Base-by-base conservation (phyloP, 2,329 filamentous ascomycete species). In the Xylaria sp. region DNA sequence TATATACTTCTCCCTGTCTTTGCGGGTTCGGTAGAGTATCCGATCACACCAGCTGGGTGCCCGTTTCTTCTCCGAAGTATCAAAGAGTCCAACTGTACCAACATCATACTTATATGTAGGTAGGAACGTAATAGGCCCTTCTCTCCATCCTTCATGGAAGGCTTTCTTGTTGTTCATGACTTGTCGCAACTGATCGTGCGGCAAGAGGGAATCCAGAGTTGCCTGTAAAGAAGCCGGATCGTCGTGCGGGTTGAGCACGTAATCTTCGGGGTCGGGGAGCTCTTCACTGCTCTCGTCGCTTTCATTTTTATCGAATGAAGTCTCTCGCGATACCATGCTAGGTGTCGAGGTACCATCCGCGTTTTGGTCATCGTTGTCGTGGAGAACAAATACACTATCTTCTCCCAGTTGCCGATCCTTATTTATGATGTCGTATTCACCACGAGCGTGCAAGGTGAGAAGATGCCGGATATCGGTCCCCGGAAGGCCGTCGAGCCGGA, bases 71-170 rank as follows among this genome's bases (percentile, higher is more conserved):
- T 98, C 95, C 68, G 94, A 97, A 0, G 94, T 92, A 78, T 99
- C 96, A 74, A 97, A 99, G 31, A 93, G 85, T 1, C 92, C 92
- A 33, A 97, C 87, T 31, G 91, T 96, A n/a, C 95, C 95, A 28
- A 97, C 83, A 72, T 99, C 96, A 70, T 99, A 99, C 76, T 99
- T 99, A 78, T 99, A 99, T 0, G 95, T 96, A 1, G 95, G 95
- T 15, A 98, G 76, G 72, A 99, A 99, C 1, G 87, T 87, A 59
- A 99, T 94, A 0, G 87, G 83, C 0, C 94, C 95, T 80, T 99
- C 95, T 53, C 85, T 84, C 94, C 95, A 99, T 1, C 94, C 94
- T 65, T 97, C 92, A 63, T 96, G 87, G 65, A 99, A 96, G 0
- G 89, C 88, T 73, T 91, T 95, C n/a, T 87, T 85, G 40, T 87